Conservation (phyloP, 73 alveolate species). For the Tetrahymena borealis region DNA sequence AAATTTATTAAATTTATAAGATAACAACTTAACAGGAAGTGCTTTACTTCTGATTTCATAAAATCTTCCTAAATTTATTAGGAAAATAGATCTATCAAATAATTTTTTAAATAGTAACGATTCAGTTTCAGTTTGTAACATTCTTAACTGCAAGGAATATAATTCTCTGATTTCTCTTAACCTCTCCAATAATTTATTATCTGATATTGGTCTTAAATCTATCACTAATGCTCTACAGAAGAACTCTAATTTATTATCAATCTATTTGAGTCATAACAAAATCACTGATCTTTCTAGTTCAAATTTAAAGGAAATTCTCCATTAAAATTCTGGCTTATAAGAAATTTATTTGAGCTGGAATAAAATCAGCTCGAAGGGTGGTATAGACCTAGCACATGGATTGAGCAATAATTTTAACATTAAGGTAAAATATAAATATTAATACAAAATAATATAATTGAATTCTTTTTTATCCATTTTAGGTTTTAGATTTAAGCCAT, state of each 20-base stretch:
- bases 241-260: background rate
- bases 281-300: background rate
- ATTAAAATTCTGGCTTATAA: background rate
- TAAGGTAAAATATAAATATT: background rate
- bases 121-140: background rate
- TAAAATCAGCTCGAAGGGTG: background rate
- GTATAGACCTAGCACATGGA: background rate
- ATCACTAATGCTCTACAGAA: background rate
- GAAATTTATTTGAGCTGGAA: background rate
- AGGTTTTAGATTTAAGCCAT: background rate
- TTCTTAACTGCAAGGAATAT: background rate
- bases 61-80: background rate
- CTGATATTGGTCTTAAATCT: background rate
- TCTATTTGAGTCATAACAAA: background rate
- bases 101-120: background rate
- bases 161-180: background rate
- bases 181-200: background rate
- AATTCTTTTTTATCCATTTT: background rate
- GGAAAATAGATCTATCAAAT: background rate
- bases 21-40: background rate
- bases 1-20: background rate
- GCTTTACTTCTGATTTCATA: background rate
- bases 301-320: background rate
- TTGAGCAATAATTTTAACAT: background rate
- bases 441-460: background rate